Evolutionary conservation across 768 basidiomycete genomes (phyloP).

Genomic region (Suillus weaverae): DNA sequence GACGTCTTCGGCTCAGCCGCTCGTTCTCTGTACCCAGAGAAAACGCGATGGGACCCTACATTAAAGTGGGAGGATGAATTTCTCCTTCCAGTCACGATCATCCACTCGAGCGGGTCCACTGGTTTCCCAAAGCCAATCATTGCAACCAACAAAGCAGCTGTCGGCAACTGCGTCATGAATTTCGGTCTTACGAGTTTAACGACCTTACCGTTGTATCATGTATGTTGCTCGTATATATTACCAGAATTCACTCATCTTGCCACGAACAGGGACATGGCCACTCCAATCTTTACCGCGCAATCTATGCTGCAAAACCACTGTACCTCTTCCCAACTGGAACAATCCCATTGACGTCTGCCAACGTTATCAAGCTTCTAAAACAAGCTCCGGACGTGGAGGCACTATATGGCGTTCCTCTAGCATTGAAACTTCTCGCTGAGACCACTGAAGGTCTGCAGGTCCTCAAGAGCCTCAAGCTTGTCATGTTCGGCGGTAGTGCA

Average conservation of each 20-base stretch:
- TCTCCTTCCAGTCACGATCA: constrained; percentile 20
- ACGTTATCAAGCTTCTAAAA: constrained; percentile 40
- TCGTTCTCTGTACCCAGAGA: constrained; percentile 20
- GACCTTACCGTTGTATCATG: constrained; percentile 35
- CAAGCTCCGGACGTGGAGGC: constrained; percentile 34
- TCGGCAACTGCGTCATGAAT: constrained; percentile 38
- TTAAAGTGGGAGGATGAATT: constrained; percentile 23
- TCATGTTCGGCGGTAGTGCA: constrained; percentile 52
- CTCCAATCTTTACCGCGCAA: constrained; percentile 37
- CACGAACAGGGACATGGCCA: constrained; percentile 23
- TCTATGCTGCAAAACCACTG: constrained; percentile 42
- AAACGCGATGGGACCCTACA: constrained; percentile 21
- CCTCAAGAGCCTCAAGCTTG: constrained; percentile 46
- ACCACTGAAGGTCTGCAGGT: constrained; percentile 43
- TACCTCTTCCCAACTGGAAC: constrained; percentile 44
- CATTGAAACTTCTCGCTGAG: constrained; percentile 49
- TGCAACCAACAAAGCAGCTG: constrained; percentile 35
- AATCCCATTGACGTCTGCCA: constrained; percentile 46
- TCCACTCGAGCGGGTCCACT: constrained; percentile 38
- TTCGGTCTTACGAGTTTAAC: constrained; percentile 21
- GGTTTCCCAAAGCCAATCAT: constrained; percentile 49
- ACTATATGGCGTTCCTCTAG: constrained; percentile 38
- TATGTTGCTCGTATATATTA: constrained; percentile 12
- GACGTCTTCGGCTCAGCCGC: constrained; percentile 18
- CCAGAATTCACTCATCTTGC: not conserved